Conservation (phyloP, 2,329 filamentous ascomycete genomes). For the Sclerotinia glacialis region DNA sequence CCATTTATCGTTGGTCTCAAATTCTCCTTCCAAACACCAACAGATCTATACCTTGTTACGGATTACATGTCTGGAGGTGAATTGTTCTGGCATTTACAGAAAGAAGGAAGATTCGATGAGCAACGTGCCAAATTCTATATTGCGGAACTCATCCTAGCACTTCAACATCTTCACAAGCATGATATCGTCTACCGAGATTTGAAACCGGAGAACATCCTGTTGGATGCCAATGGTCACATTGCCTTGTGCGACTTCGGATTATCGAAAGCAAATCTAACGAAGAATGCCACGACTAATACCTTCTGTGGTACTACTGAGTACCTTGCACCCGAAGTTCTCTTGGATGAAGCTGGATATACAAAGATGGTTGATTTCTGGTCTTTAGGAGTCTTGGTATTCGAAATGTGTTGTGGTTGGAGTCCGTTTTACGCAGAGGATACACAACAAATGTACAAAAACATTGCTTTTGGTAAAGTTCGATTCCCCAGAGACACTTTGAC, state of each 20-base stretch:
- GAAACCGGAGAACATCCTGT: conserved; percentile 94
- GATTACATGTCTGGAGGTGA: conserved; percentile 99
- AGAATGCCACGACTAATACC: conserved; percentile 97
- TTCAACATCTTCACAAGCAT: conserved; percentile 93
- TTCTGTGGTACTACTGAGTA: conserved; percentile 99
- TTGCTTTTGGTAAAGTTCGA: conserved; percentile 95
- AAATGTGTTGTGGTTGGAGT: conserved; percentile 99
- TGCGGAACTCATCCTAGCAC: conserved; percentile 89
- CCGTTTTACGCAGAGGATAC: conserved; percentile 99
- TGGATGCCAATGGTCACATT: conserved; percentile 97
- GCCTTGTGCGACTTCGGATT: conserved; percentile 96
- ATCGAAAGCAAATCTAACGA: conserved; percentile 94
- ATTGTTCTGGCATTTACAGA: conserved; percentile 97
- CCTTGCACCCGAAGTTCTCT: conserved; percentile 86
- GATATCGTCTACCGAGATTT: conserved; percentile 97
- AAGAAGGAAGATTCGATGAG: conserved; percentile 93
- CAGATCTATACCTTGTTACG: conserved; percentile 95
- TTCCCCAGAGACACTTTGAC: conserved; percentile 94
- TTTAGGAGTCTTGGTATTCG: conserved; percentile 92
- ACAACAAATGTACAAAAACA: conserved; percentile 99
- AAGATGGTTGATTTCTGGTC: conserved; percentile 99
- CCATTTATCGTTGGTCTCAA: conserved; percentile 98
- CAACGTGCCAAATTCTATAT: conserved; percentile 98
- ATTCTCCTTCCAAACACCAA: conserved; percentile 97
- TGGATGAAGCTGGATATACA: conserved; percentile 96